Percentiles rank a stretch among this genome's conserved stretches.
Evolutionary conservation across 257 asterid genomes (phyloP).

Genomic region (Linderniella brevidens): DNA sequence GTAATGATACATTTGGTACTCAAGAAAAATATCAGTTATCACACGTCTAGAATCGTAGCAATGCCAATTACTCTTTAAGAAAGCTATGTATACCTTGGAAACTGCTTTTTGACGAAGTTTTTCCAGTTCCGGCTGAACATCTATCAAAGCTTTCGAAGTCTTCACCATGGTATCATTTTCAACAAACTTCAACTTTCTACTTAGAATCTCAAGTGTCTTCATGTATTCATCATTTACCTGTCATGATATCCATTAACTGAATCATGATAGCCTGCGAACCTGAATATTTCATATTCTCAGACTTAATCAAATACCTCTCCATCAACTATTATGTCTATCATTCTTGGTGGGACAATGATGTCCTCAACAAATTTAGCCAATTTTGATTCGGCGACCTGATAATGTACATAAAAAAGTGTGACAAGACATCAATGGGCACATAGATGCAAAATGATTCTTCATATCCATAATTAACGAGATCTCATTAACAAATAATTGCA

Average conservation of each 20-base stretch:
- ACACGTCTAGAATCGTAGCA: too few species aligned
- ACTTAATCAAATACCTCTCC: slow-evolving; percentile 61
- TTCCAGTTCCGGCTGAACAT: slow-evolving; percentile 91
- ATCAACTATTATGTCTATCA: slow-evolving; percentile 83
- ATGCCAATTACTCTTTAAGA: too few species aligned
- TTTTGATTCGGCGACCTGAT: slow-evolving; percentile 88
- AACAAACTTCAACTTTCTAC: slow-evolving; percentile 76
- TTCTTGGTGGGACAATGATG: slow-evolving; percentile 91
- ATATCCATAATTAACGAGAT: background rate
- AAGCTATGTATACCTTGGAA: slow-evolving; percentile 46
- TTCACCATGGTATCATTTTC: slow-evolving; percentile 66
- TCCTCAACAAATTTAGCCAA: slow-evolving; percentile 94
- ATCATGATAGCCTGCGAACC: background rate
- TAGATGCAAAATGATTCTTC: slow-evolving; percentile 8
- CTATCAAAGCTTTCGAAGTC: slow-evolving; percentile 75
- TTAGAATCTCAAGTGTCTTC: slow-evolving; percentile 77
- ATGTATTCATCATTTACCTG: slow-evolving; percentile 92
- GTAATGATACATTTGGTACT: background rate
- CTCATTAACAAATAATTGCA: too few species aligned
- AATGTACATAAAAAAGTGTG: slow-evolving; percentile 13
- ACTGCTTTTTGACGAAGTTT: slow-evolving; percentile 94
- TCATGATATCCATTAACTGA: slow-evolving; percentile 6
- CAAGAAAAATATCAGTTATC: background rate
- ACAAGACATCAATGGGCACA: slow-evolving; percentile 8
- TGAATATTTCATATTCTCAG: background rate